These are phyloP conservation scores for Blepharisma japonicum DNA, from an alignment of 73 alveolate genomes.

Conservation along the genomic window DNA sequence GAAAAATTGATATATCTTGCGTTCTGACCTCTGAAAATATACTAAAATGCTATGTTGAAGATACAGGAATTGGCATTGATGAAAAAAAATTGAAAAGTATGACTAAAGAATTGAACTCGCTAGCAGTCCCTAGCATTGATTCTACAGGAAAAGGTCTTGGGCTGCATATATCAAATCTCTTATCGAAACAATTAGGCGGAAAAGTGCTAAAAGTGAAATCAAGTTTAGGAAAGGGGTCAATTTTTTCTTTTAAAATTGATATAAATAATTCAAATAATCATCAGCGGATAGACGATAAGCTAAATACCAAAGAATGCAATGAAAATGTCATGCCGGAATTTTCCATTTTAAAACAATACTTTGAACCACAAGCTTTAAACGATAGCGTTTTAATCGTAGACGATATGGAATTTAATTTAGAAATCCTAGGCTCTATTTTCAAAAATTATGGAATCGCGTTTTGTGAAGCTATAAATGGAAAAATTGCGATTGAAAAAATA, in stretches of 20 bases:
- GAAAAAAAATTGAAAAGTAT: not conserved
- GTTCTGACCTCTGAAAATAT: not conserved
- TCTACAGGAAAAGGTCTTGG: slow-evolving; percentile 3
- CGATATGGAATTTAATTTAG: not conserved
- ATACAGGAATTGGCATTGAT: slow-evolving; percentile 23
- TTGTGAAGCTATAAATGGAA: slow-evolving; percentile 16
- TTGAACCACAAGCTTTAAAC: not conserved
- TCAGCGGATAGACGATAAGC: not conserved
- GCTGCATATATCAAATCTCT: not conserved
- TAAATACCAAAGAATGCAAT: not conserved
- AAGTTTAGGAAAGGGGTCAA: not conserved
- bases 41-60: not conserved
- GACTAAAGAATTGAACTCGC: not conserved
- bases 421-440: not conserved
- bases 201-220: not conserved
- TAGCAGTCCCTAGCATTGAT: not conserved
- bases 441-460: not conserved
- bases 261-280: not conserved
- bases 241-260: not conserved
- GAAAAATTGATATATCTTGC: not conserved
- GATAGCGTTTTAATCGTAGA: not conserved
- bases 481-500: slow-evolving; percentile 17
- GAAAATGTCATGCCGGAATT: not conserved
- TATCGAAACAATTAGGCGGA: not conserved
- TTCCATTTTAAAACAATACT: not conserved